Base-by-base conservation (phyloP, 139 green algal species). In the Chlorella sp. region DNA sequence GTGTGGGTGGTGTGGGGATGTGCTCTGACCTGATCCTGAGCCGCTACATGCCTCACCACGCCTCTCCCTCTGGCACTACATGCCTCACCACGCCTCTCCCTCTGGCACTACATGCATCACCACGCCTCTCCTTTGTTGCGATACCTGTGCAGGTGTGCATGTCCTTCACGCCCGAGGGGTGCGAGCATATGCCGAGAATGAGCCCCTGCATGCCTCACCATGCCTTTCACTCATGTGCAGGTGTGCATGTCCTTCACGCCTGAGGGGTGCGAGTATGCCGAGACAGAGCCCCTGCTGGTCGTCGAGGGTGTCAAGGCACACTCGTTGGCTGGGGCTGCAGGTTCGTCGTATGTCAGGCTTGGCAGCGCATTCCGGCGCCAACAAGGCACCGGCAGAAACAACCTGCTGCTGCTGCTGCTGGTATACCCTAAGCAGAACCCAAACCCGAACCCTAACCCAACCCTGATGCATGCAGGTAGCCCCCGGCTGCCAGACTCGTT, bases 111-210 rank as follows among this genome's bases (percentile, higher is more conserved):
- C 27, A 6, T 31, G 14, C 55, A 64, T 64, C 26, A 27, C 22
- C 55, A 10, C n/a, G n/a, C n/a, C n/a, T n/a, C n/a, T n/a, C n/a
- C n/a, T n/a, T n/a, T n/a, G n/a, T n/a, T n/a, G n/a, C n/a, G n/a
- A n/a, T n/a, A n/a, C n/a, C n/a, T n/a, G n/a, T n/a, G n/a, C n/a
- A 87, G 77, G 74, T 85, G 49, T 70, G 65, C 30, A 70, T 94
- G 49, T 89, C 80, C 31, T 90, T 93, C 72, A 85, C 86, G 63
- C 85, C 89, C 1, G 89, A 94, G n/a, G 89, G 87, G 30, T 88
- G 85, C 64, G 86, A 91, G 67, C n/a, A n/a, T 93, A 83, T 79
- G 79, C 66, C 34, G 88, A 91, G 76, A 30, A 73, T 2, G 76
- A 83, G 33, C 89, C 89, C 2, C 65, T 90, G 33, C 36, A n/a